phyloP scores from a whole-genome alignment of 257 asterid genomes.

The Nicotiana otophora region DNA sequence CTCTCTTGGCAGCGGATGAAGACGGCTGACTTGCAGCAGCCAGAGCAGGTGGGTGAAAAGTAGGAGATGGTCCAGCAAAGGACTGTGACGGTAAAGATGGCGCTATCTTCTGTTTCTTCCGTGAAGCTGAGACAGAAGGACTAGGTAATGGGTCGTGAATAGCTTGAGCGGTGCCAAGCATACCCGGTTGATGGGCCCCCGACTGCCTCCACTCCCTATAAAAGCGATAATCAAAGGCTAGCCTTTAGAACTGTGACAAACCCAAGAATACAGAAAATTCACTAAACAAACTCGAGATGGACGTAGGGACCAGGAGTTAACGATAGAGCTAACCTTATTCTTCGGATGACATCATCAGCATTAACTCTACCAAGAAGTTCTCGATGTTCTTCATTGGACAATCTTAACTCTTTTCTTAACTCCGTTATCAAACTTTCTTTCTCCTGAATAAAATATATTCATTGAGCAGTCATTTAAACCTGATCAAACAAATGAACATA shows the following conservation, averaged over 20 bases:
- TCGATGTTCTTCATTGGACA: conserved; percentile 82
- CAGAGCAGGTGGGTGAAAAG: conserved; percentile 49
- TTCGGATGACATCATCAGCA: conserved; percentile 61
- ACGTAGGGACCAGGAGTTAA: not conserved
- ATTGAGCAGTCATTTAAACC: conserved; percentile 32
- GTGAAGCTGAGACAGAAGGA: conserved; percentile 68
- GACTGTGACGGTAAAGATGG: conserved; percentile 56
- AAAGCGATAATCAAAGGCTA: conserved; percentile 5
- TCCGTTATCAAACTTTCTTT: conserved; percentile 74
- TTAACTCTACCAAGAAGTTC: conserved; percentile 69
- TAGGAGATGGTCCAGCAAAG: conserved; percentile 61
- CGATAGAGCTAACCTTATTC: conserved; percentile 50
- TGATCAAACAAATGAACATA: conserved; percentile 25
- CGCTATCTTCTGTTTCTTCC: conserved; percentile 50
- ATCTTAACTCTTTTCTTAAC: conserved; percentile 66
- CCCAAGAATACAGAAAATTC: not conserved
- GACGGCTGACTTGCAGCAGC: conserved; percentile 54
- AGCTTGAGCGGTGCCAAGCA: conserved; percentile 44
- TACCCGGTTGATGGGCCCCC: conserved; percentile 44
- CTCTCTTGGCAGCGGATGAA: conserved; percentile 61
- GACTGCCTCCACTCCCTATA: conserved; percentile 72
- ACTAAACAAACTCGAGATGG: not conserved
- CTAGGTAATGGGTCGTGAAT: conserved; percentile 55
- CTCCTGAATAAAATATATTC: conserved; percentile 49
- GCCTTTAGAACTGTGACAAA: conserved; percentile 10